Base-by-base conservation (phyloP, 1,284 basidiomycete genomes). In the Malassezia nana region DNA sequence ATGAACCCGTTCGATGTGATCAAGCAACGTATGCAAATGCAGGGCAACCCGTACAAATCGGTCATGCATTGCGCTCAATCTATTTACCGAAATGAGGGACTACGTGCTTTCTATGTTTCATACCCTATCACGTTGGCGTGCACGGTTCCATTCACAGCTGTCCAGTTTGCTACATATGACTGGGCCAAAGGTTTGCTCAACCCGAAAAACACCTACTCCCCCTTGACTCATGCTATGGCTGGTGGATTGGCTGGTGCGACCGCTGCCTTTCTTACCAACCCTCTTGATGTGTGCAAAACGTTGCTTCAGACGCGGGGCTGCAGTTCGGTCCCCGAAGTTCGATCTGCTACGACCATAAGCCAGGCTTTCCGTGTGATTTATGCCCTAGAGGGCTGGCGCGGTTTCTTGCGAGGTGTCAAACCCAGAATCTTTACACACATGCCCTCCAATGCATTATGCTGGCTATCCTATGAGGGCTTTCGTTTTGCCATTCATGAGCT, bases 1-100 rank as follows among this genome's bases (percentile, higher is more conserved):
- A 99, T 99, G 94, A 99, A 98, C 76, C 94, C 94, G 3, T 99
- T 99, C 74, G 94, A 99, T 77, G 92, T 98, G 62, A 89, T 98
- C 78, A 98, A 98, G 78, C 92, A 98, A 79, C 84, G 92, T 48
- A 96, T 98, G 94, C 92, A 98, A 77, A 81, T 98, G 55, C 88
- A 89, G 76, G 83, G 87, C 72, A 96, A 91, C 9, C 80, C 85
- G 67, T 89, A 89, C 77, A 84, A 84, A 51, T 87, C 86, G 35
- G 87, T 94, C 32, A 72, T 83, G 62, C 81, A 82, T 24, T 91
- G 89, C 68, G 88, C 91, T 52, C 80, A 79, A 12, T 83, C 83
- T 13, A 85, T 99, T 45, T 90, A 90, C 77, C 81, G 77, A 50
- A 82, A 77, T 49, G 94, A 99, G 76, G 94, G 94, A 33, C 75